Evolutionary conservation across 2,329 filamentous ascomycete genomes (phyloP).

Genomic region (Alternaria sp.): DNA sequence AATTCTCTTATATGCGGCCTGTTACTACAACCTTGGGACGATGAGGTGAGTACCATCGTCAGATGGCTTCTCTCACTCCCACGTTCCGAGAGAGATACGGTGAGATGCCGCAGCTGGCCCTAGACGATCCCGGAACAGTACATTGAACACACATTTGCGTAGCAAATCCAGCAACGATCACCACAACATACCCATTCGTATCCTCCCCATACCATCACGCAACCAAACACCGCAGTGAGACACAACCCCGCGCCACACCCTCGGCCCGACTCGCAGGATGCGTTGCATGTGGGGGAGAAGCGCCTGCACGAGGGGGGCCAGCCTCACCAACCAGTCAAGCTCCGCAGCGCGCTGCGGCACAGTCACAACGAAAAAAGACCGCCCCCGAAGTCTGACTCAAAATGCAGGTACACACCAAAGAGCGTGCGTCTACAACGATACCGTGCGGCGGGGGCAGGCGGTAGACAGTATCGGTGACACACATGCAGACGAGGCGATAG

Average conservation of each 20-base stretch:
- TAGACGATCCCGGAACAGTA: too few species aligned
- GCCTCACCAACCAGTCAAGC: neutral
- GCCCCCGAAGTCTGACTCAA: neutral
- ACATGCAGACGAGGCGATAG: neutral
- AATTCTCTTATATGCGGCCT: too few species aligned
- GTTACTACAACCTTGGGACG: too few species aligned
- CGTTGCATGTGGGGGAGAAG: neutral
- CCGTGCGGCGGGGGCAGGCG: neutral
- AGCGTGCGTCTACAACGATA: neutral
- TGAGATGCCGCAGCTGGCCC: neutral
- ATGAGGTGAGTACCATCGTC: too few species aligned
- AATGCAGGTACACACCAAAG: neutral
- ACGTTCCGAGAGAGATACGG: neutral
- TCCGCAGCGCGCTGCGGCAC: neutral
- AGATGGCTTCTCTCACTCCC: neutral
- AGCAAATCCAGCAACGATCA: neutral
- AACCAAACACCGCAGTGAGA: neutral
- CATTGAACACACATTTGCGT: neutral
- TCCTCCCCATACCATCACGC: neutral
- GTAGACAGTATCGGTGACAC: neutral
- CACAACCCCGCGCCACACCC: neutral
- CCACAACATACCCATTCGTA: neutral
- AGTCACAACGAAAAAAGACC: neutral
- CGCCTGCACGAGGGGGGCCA: neutral
- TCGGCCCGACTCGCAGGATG: neutral